Percentiles rank a stretch among this genome's conserved stretches.
Evolutionary conservation across 2,329 filamentous ascomycete genomes (phyloP).

Genomic region (Penicillium sp.): DNA sequence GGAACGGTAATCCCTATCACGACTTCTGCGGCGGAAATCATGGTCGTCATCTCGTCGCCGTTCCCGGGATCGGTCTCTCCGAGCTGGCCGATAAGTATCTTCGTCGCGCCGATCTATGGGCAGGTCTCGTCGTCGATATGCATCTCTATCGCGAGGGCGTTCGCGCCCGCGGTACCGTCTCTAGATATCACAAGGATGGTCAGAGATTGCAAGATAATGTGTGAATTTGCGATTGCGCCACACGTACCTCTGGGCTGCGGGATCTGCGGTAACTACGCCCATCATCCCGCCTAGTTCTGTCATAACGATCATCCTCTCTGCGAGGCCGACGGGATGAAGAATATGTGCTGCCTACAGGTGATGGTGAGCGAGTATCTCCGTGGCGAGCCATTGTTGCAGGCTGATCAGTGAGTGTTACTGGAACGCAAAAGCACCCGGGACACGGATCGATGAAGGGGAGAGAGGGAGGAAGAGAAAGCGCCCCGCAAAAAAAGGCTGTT

Average conservation of each 20-base stretch:
- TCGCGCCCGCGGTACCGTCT: constrained; percentile 51
- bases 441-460: constrained; percentile 10
- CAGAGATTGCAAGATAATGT: constrained; percentile 2
- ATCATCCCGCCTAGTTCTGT: constrained; percentile 52
- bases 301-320: constrained; percentile 53
- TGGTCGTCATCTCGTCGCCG: constrained; percentile 60
- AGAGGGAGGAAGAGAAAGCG: background rate
- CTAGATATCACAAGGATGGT: constrained; percentile 37
- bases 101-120: constrained; percentile 59
- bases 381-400: constrained; percentile 59
- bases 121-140: constrained; percentile 65
- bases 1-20: constrained; percentile 65
- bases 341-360: constrained; percentile 82
- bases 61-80: constrained; percentile 63
- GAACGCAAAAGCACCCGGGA: constrained; percentile 30
- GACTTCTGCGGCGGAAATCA: constrained; percentile 60
- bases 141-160: constrained; percentile 56
- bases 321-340: constrained; percentile 65
- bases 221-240: constrained; percentile 1
- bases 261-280: constrained; percentile 46
- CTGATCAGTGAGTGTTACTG: constrained; percentile 51
- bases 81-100: constrained; percentile 59
- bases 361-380: constrained; percentile 77
- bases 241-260: constrained; percentile 48
- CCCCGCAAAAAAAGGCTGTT: background rate